A percentile compares a stretch with the other conserved stretches of the same genome.
Evolutionary conservation across 2,329 filamentous ascomycete species (phyloP).

Genomic region (Fusarium coicis): DNA sequence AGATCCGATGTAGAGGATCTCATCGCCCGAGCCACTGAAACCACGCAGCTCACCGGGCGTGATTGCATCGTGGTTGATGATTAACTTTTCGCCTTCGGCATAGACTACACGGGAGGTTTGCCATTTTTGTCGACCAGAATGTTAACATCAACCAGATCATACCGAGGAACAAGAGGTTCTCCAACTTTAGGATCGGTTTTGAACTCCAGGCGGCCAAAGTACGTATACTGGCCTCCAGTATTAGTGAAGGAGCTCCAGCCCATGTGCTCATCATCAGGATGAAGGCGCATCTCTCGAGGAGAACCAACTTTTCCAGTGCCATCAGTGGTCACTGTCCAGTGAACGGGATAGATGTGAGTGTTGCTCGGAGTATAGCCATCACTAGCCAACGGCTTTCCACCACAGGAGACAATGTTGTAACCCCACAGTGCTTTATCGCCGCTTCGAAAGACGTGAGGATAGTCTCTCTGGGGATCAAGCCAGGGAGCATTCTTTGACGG

Average conservation of each 20-base stretch:
- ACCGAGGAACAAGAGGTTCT: not conserved
- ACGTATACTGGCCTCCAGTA: constrained; percentile 45
- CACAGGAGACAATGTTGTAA: constrained; percentile 52
- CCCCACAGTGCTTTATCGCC: constrained; percentile 51
- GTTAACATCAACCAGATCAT: not conserved
- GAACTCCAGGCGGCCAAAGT: constrained; percentile 53
- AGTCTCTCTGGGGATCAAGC: constrained; percentile 44
- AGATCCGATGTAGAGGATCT: constrained; percentile 55
- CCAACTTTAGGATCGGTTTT: constrained; percentile 46
- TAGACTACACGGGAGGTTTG: not conserved
- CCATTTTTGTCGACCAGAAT: not conserved
- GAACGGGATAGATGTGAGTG: constrained; percentile 18
- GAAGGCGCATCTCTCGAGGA: constrained; percentile 56
- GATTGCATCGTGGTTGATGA: constrained; percentile 1
- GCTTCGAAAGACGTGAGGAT: constrained; percentile 56
- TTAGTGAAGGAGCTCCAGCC: constrained; percentile 54
- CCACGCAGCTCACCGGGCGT: constrained; percentile 57
- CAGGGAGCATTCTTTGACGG: constrained; percentile 46
- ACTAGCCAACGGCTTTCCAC: constrained; percentile 46
- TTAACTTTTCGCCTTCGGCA: not conserved
- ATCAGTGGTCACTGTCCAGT: constrained; percentile 39
- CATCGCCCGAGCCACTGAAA: constrained; percentile 54
- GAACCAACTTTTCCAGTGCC: constrained; percentile 45
- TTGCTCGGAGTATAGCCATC: not conserved
- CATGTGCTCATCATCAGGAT: constrained; percentile 57